These are phyloP conservation scores for Apiospora rasikravindrae DNA, from an alignment of 2,329 filamentous ascomycete species.

Conservation along the genomic window DNA sequence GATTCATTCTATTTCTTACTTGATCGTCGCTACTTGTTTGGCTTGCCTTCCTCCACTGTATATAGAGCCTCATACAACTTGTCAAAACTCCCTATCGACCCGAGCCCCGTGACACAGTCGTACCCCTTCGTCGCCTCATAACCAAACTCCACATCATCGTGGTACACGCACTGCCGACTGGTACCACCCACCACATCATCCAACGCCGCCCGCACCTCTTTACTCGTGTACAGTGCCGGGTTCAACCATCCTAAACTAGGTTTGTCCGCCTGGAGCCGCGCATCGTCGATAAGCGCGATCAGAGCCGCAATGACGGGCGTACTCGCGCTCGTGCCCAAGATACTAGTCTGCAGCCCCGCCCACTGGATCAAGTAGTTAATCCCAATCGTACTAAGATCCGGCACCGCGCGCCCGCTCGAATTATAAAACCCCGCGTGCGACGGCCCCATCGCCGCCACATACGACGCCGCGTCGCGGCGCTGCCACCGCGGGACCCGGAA, in stretches of 20 bases:
- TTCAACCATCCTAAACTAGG: slow-evolving; percentile 60
- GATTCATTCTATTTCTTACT: neutral
- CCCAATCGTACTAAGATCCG: slow-evolving; percentile 57
- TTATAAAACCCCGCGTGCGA: slow-evolving; percentile 32
- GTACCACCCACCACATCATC: slow-evolving; percentile 48
- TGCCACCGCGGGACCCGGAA: slow-evolving; percentile 55
- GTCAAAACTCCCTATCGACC: slow-evolving; percentile 49
- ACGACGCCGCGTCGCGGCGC: slow-evolving; percentile 45
- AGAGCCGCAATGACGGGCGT: slow-evolving; percentile 61
- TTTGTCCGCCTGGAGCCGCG: slow-evolving; percentile 53
- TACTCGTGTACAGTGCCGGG: slow-evolving; percentile 48
- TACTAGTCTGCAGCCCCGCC: slow-evolving; percentile 38
- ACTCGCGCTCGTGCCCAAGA: slow-evolving; percentile 47
- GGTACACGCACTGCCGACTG: slow-evolving; percentile 47
- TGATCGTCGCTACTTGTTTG: neutral
- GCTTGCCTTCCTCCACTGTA: neutral
- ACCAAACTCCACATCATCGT: slow-evolving; percentile 42
- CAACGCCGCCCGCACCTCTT: slow-evolving; percentile 41
- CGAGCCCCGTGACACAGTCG: slow-evolving; percentile 57
- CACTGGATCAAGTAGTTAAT: slow-evolving; percentile 46
- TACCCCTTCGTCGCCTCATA: slow-evolving; percentile 54
- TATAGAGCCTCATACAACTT: slow-evolving; percentile 15
- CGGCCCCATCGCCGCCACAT: slow-evolving; percentile 46
- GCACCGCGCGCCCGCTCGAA: slow-evolving; percentile 51
- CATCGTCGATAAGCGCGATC: slow-evolving; percentile 60